Percentiles rank a stretch among this genome's conserved stretches.
phyloP scores from a whole-genome alignment of 2,329 filamentous ascomycete genomes.

The Metarhizium robertsii region DNA sequence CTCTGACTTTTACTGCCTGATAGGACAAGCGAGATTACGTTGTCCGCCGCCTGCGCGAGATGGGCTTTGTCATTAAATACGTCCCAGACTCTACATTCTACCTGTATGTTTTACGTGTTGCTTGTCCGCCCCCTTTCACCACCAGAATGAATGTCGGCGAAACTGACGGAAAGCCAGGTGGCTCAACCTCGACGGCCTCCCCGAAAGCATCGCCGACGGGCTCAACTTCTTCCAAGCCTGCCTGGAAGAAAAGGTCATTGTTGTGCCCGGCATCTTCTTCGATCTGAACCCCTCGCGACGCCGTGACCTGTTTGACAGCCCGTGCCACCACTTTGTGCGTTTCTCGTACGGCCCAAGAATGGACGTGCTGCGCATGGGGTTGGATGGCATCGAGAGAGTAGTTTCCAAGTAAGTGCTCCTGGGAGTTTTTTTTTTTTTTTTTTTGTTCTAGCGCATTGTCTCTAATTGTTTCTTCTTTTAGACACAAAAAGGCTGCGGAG shows the following conservation, averaged over 20 bases:
- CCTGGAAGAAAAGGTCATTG: conserved; percentile 87
- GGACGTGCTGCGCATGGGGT: conserved; percentile 66
- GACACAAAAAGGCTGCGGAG: conserved; percentile 13
- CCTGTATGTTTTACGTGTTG: conserved; percentile 44
- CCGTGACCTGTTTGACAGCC: conserved; percentile 85
- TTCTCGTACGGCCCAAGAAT: conserved; percentile 78
- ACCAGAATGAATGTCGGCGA: too few relatives aligned
- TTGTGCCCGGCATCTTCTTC: conserved; percentile 96
- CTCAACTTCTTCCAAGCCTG: conserved; percentile 96
- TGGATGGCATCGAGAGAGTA: conserved; percentile 78
- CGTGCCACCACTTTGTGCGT: conserved; percentile 86
- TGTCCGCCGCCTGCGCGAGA: conserved; percentile 65
- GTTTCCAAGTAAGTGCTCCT: conserved; percentile 52
- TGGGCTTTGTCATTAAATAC: conserved; percentile 79
- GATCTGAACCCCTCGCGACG: conserved; percentile 86
- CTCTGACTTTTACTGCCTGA: neutral
- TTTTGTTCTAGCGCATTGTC: neutral
- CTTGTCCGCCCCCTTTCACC: neutral
- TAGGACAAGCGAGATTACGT: conserved; percentile 87
- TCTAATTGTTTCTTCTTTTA: conserved; percentile 1
- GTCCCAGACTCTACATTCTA: conserved; percentile 92
- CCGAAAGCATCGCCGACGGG: conserved; percentile 79
- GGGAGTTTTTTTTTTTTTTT: conserved; percentile 4
- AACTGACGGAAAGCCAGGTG: conserved; percentile 21
- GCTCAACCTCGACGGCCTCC: conserved; percentile 57